Evolutionary conservation across 2,329 filamentous ascomycete genomes (phyloP).

Genomic region (Ploettnerulaceae sp.): DNA sequence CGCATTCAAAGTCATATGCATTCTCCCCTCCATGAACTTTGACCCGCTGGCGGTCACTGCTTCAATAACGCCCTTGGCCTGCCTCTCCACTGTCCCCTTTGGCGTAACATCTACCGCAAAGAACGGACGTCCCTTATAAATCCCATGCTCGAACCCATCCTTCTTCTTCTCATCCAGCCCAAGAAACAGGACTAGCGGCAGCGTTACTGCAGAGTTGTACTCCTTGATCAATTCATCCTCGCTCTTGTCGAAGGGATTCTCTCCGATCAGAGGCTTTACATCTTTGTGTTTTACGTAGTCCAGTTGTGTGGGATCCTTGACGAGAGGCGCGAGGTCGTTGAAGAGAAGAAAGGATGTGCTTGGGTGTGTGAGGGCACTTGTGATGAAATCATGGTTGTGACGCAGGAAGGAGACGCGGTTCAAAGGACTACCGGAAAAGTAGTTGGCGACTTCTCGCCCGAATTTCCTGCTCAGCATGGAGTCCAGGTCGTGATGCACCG

Average conservation of each 20-base stretch:
- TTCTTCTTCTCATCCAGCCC: slow-evolving; percentile 66
- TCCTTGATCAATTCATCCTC: slow-evolving; percentile 69
- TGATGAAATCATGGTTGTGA: slow-evolving; percentile 64
- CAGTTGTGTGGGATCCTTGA: slow-evolving; percentile 55
- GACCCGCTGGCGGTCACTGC: slow-evolving; percentile 56
- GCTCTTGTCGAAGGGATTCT: slow-evolving; percentile 62
- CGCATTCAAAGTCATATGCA: slow-evolving; percentile 44
- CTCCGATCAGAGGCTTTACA: slow-evolving; percentile 64
- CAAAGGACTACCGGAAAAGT: slow-evolving; percentile 73
- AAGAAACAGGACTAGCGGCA: slow-evolving; percentile 75
- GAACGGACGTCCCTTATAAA: slow-evolving; percentile 74
- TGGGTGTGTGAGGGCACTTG: slow-evolving; percentile 60
- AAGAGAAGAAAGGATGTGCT: slow-evolving; percentile 71
- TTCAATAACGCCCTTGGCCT: slow-evolving; percentile 56
- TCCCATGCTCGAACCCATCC: slow-evolving; percentile 49
- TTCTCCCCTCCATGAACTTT: slow-evolving; percentile 61
- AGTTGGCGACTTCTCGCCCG: slow-evolving; percentile 75
- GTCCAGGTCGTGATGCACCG: slow-evolving; percentile 32
- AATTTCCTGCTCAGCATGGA: slow-evolving; percentile 70
- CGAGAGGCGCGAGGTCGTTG: slow-evolving; percentile 71
- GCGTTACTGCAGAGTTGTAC: slow-evolving; percentile 66
- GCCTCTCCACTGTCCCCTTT: slow-evolving; percentile 55
- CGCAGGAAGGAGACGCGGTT: slow-evolving; percentile 79
- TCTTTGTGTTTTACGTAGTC: slow-evolving; percentile 66
- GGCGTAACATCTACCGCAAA: slow-evolving; percentile 90